These are phyloP conservation scores for Mallotus nudiflorus DNA, from an alignment of 345 rosid species.

Conservation along the genomic window DNA sequence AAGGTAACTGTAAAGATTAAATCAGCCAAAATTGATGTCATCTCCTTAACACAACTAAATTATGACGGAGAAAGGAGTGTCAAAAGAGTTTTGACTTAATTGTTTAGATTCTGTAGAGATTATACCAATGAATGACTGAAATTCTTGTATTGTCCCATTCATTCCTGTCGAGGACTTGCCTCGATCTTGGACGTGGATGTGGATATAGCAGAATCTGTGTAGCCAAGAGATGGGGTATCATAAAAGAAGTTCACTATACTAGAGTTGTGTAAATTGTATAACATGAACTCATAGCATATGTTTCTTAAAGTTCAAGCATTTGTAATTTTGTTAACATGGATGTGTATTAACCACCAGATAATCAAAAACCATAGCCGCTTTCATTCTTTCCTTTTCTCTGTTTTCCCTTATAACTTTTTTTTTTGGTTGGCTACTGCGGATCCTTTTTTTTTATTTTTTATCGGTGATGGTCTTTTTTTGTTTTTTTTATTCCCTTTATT, in stretches of 20 bases:
- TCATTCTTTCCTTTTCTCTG: too few relatives aligned
- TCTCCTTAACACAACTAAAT: not conserved
- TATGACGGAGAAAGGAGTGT: not conserved
- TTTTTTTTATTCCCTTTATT: too few relatives aligned
- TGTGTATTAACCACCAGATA: too few relatives aligned
- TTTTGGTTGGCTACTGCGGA: too few relatives aligned
- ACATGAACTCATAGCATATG: not conserved
- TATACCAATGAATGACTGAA: not conserved
- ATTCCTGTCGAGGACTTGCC: not conserved
- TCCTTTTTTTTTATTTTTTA: too few relatives aligned
- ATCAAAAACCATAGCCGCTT: too few relatives aligned
- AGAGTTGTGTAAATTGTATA: not conserved
- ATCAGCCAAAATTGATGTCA: not conserved
- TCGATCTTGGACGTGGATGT: not conserved
- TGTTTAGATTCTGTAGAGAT: not conserved
- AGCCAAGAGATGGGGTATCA: not conserved
- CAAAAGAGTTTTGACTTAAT: not conserved
- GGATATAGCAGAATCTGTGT: not conserved
- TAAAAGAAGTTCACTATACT: not conserved
- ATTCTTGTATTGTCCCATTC: not conserved
- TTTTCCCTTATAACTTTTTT: too few relatives aligned
- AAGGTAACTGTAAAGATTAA: conserved; percentile 13
- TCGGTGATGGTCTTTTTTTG: too few relatives aligned
- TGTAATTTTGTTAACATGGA: not conserved
- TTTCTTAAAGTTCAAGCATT: not conserved